Evolutionary conservation across 2,329 filamentous ascomycete genomes (phyloP), one percentile per base, ranked within the genome.

Genomic region (Cryphonectria nitschkei): DNA sequence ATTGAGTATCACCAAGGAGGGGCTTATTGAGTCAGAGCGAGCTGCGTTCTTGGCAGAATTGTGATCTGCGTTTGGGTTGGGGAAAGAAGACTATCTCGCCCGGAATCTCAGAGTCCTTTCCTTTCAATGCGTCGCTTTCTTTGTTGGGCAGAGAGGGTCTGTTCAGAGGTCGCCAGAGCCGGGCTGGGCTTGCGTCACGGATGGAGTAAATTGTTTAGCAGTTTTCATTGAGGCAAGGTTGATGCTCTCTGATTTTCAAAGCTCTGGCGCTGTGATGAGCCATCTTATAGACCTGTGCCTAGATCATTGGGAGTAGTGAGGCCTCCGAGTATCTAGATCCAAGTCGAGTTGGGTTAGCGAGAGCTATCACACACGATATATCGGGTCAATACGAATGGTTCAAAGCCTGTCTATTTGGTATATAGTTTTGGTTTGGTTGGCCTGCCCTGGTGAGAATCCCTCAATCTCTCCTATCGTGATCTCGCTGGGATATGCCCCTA

Each of bases 131-230:
- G 14, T n/a, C 26, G 26, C 13, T 32, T 29, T 11, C 11, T 29
- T 29, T 54, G 26, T 8, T 14, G n/a, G 52, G 52, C 26, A n/a
- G 54, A 58, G 54, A 19, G 8, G 14, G 4, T 32, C 6, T 4
- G 16, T 19, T 8, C 19, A 29, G 32, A n/a, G 26, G 29, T 32
- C 8, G 54, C 29, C 54, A 58, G 29, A 32, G 58, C 13, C 37
- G 58, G 58, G 58, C 58, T 61, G 58, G 58, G 58, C 58, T 61
- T 61, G 58, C 32, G 58, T 61, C 58, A 61, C 9, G 32, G 46
- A 50, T 50, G 1, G 4, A 22, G 11, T 22, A 4, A 22, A 11
- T 3, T 16, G 34, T 8, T 4, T 1, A 19, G 34, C 6, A 4
- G 32, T 34, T 39, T 32, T n/a, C 16, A 2, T 11, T 34, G 32